phyloP scores from a whole-genome alignment of 768 basidiomycete species.

The Collybia mongolica region DNA sequence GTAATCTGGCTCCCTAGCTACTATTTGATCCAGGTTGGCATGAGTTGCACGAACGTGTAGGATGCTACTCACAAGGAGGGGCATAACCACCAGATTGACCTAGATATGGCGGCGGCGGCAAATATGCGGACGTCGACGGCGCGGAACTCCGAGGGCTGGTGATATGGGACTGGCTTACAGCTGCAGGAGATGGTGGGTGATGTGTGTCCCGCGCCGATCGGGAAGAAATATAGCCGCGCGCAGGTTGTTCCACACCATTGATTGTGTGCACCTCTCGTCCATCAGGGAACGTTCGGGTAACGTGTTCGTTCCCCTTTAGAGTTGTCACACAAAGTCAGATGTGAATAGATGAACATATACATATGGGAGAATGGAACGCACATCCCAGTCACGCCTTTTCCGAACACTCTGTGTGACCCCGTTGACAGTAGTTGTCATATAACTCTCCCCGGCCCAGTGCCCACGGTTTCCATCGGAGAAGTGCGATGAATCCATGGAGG shows the following conservation, averaged over 20 bases:
- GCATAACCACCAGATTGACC: constrained; percentile 10
- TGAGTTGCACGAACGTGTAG: background rate
- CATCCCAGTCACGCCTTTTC: constrained; percentile 54
- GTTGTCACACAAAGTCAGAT: background rate
- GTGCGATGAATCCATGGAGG: constrained; percentile 25
- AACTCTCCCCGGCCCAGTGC: constrained; percentile 55
- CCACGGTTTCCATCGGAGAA: constrained; percentile 21
- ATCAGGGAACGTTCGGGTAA: constrained; percentile 63
- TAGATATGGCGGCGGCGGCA: constrained; percentile 23
- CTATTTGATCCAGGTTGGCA: background rate
- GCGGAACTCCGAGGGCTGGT: constrained; percentile 18
- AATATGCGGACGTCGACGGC: constrained; percentile 19
- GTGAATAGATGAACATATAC: constrained; percentile 8
- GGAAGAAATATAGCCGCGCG: constrained; percentile 26
- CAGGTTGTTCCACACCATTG: constrained; percentile 59
- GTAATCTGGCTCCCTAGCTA: constrained; percentile 14
- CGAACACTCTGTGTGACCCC: constrained; percentile 65
- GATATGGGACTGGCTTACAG: constrained; percentile 11
- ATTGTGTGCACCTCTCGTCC: constrained; percentile 65
- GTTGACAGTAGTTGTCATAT: constrained; percentile 56
- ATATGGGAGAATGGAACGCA: constrained; percentile 31
- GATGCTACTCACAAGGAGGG: constrained; percentile 17
- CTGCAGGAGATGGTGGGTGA: constrained; percentile 16
- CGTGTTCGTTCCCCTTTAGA: constrained; percentile 73
- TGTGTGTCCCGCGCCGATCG: constrained; percentile 12